Evolutionary conservation across 108 stramenopile genomes (phyloP), one percentile per base, ranked within the genome.

Genomic region (Poteriospumella lacustris): DNA sequence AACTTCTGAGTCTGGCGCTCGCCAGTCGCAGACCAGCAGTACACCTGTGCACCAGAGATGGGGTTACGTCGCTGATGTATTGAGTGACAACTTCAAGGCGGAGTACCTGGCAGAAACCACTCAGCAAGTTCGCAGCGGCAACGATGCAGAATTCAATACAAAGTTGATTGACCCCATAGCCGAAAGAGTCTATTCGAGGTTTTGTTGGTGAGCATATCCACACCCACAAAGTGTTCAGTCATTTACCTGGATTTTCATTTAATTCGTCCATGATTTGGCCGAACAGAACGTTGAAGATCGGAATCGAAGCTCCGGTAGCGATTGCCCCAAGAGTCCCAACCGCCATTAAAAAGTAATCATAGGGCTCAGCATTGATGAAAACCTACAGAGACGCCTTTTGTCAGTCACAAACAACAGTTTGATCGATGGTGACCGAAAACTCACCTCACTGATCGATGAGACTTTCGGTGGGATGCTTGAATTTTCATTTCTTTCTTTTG

Each of bases 281-380:
- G 31, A 73, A 73, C 31, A 73, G 70, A 9, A 73, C 70, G 31
- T 73, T 73, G 31, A 73, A 73, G 19, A 56, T 5, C 28, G 70
- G 70, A 29, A 73, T 29, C n/a, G 70, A 73, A 9, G 41, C 40
- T 12, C 70, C 70, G 31, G 70, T 73, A 38, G 31, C 70, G 9
- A 73, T 73, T 52, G 40, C 70, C 9, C 44, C 70, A 73, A 38
- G 9, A 19, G 41, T 56, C 40, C 70, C 70, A 36, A 15, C 26
- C 28, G 36, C 28, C 70, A 73, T 67, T 12, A 67, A 33, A 33
- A 67, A 19, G 15, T 52, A 15, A 19, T 52, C 47, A 19, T 52
- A 52, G 47, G 15, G 15, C 15, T 52, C 47, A 15, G 47, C 47
- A 19, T 52, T 52, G 47, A 9, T 52, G 47, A 52, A 52, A 52